Evolutionary conservation across 768 basidiomycete genomes (phyloP), one percentile per base, ranked within the genome.

Genomic region (Kondoa subrosea): DNA sequence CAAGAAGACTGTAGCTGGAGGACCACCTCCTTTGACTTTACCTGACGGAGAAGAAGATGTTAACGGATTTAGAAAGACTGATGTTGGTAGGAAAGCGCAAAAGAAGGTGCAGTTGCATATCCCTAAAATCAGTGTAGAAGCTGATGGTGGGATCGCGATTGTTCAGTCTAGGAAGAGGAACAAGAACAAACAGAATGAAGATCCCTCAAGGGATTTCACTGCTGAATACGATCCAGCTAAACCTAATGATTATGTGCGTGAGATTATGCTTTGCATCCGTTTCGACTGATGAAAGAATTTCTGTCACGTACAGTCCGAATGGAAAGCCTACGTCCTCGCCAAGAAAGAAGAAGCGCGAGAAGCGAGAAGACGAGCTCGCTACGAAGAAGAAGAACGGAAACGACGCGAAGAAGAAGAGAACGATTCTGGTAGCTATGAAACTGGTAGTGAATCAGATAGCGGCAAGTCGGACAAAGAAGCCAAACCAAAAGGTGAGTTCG

Each of bases 221-320:
- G 69, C 69, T 29, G 69, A 70, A 33, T 70, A 70, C 61, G 68
- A 70, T 56, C 69, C 69, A 8, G 60, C 69, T 16, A 50, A 66
- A 34, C 69, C 69, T 29, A 70, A 70, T 32, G 69, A 70, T 33
- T 70, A 70, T 61, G 69, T 68, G 31, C 32, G 67, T n/a, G n/a
- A n/a, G n/a, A n/a, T 65, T 12, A 4, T 63, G 21, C 59, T 17
- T 60, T 66, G 29, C 12, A 61, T 62, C 60, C 26, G 4, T 60
- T 32, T 27, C 16, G 14, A 25, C 21, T n/a, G 16, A n/a, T 59
- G 25, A 15, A 8, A 21, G 21, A 34, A 4, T n/a, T 12, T 17
- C 60, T 64, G 56, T 57, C 15, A 21, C 16, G 31, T 17, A 26
- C 65, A 68, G 67, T 25, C 34, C 4, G 62, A 69, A 34, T 70